Percentiles rank a stretch among this genome's conserved stretches.
Conservation (phyloP, 352 stramenopile species). For the Phytophthora podocarpi region DNA sequence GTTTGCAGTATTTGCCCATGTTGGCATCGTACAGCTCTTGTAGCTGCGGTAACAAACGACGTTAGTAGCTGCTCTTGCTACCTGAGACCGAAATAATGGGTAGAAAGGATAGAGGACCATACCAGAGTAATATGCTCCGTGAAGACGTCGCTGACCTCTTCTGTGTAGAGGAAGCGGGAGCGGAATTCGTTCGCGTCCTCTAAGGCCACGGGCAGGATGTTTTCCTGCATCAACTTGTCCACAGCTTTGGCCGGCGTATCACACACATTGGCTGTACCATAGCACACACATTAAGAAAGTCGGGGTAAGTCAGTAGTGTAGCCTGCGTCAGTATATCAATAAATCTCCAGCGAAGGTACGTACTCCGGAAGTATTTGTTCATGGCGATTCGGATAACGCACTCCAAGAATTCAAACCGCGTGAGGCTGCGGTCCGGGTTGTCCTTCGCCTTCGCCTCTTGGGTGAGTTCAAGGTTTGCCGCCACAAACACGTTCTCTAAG, state of each 20-base stretch:
- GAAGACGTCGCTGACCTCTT: slow-evolving; percentile 78
- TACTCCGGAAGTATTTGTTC: slow-evolving; percentile 80
- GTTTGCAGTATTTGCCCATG: slow-evolving; percentile 76
- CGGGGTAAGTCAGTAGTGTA: too few relatives aligned
- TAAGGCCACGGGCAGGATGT: slow-evolving; percentile 48
- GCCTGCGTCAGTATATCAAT: not conserved
- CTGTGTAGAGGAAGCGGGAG: slow-evolving; percentile 71
- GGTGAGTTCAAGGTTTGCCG: slow-evolving; percentile 78
- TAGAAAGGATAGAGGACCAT: slow-evolving; percentile 8
- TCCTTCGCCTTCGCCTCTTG: slow-evolving; percentile 81
- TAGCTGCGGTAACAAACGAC: slow-evolving; percentile 36
- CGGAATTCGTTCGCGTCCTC: slow-evolving; percentile 81
- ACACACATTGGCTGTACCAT: slow-evolving; percentile 56
- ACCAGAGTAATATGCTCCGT: slow-evolving; percentile 76
- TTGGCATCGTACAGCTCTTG: slow-evolving; percentile 78
- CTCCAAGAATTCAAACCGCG: slow-evolving; percentile 81
- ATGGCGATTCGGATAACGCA: slow-evolving; percentile 76
- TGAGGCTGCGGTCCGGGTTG: slow-evolving; percentile 79
- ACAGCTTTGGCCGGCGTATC: slow-evolving; percentile 73
- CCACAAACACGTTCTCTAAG: slow-evolving; percentile 84
- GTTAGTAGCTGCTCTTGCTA: too few relatives aligned
- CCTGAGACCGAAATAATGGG: too few relatives aligned
- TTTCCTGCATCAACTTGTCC: slow-evolving; percentile 68
- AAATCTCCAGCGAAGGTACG: too few relatives aligned
- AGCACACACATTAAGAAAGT: not conserved